Percentiles rank a stretch among this genome's conserved stretches.
These are phyloP conservation scores for Sclerotinia trifoliorum DNA, from an alignment of 2,329 filamentous ascomycete species.

Conservation along the genomic window DNA sequence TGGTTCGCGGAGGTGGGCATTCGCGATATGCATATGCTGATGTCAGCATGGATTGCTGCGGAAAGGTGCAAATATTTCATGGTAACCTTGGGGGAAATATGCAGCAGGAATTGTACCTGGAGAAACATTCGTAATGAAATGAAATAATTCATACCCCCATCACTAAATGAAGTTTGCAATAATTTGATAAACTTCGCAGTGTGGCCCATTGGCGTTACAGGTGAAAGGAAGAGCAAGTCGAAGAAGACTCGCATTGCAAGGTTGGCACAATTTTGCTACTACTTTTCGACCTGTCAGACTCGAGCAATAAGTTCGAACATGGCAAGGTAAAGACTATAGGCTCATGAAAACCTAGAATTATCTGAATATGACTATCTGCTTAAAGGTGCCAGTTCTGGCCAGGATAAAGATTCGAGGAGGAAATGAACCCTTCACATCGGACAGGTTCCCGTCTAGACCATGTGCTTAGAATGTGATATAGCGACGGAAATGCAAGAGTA, in stretches of 20 bases:
- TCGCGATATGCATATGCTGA: slow-evolving; percentile 1
- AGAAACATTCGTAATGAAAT: slow-evolving; percentile 1
- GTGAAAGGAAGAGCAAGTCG: neutral
- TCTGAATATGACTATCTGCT: slow-evolving; percentile 1
- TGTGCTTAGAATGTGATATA: slow-evolving; percentile 9
- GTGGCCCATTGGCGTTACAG: neutral
- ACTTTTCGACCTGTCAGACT: slow-evolving; percentile 12
- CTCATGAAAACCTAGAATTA: neutral
- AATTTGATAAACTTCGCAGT: neutral
- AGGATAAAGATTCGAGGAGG: slow-evolving; percentile 1
- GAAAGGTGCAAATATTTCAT: neutral
- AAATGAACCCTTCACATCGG: neutral
- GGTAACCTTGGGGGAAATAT: slow-evolving; percentile 4
- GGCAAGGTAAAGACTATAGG: neutral
- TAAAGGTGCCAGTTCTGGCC: neutral
- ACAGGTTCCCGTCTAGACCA: neutral
- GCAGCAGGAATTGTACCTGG: neutral
- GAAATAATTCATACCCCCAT: neutral
- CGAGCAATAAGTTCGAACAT: slow-evolving; percentile 4
- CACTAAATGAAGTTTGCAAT: neutral
- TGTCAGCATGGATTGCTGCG: slow-evolving; percentile 8
- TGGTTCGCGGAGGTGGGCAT: slow-evolving; percentile 2
- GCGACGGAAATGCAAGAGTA: neutral
- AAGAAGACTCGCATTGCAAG: neutral
- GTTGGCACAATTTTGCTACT: neutral